A percentile compares a stretch with the other conserved stretches of the same genome.
These are phyloP conservation scores for Ophiosphaerella narmari DNA, from an alignment of 2,329 filamentous ascomycete genomes.

Conservation along the genomic window DNA sequence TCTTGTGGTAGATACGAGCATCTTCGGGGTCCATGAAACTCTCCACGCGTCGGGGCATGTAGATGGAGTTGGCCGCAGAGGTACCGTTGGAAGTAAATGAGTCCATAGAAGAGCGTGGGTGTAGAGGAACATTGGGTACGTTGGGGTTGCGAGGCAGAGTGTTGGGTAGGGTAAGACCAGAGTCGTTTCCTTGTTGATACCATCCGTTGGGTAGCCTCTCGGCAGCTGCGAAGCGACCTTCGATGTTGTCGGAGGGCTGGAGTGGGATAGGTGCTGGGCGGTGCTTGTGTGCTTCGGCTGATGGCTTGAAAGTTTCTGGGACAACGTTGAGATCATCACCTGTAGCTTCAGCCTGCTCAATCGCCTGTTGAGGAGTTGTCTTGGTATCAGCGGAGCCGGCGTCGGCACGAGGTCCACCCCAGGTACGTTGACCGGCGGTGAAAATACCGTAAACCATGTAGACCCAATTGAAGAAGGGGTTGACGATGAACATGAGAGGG, in stretches of 20 bases:
- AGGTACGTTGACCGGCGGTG: conserved; percentile 90
- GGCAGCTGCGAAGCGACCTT: conserved; percentile 77
- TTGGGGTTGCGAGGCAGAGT: conserved; percentile 52
- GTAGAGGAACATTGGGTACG: conserved; percentile 53
- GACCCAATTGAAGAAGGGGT: conserved; percentile 97
- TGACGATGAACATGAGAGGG: conserved; percentile 91
- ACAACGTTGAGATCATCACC: conserved; percentile 91
- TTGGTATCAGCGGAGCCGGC: conserved; percentile 77
- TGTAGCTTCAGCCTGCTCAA: conserved; percentile 74
- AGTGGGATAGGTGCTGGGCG: conserved; percentile 63
- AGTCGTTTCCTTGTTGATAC: conserved; percentile 72
- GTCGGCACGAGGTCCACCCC: conserved; percentile 92
- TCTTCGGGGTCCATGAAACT: conserved; percentile 81
- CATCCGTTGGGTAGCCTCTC: conserved; percentile 69
- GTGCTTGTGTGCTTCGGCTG: conserved; percentile 56
- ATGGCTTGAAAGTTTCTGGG: conserved; percentile 76
- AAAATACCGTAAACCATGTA: conserved; percentile 98
- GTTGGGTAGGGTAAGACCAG: conserved; percentile 62
- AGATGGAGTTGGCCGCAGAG: conserved; percentile 64
- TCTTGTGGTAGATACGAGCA: conserved; percentile 71
- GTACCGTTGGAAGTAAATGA: conserved; percentile 62
- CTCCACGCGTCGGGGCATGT: conserved; percentile 70
- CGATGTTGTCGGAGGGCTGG: conserved; percentile 73
- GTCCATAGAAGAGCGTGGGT: conserved; percentile 68
- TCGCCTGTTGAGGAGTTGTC: conserved; percentile 81